Evolutionary conservation across 2,329 filamentous ascomycete genomes (phyloP).

Genomic region (Hypoxylon rubiginosum): DNA sequence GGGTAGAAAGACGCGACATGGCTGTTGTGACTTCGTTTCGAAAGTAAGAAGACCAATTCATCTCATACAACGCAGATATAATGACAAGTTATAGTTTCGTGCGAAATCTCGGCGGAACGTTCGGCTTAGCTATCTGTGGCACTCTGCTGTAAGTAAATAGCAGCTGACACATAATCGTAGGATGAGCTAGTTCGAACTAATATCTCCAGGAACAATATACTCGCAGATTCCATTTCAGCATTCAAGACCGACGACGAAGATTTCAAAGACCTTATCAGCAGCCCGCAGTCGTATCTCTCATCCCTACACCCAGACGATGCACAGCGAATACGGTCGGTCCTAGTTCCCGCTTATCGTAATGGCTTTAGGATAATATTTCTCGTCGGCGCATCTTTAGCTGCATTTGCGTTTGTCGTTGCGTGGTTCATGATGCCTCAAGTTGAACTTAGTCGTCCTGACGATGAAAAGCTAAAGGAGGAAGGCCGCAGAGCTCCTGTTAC

Average conservation of each 20-base stretch:
- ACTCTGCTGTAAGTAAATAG: constrained; percentile 53
- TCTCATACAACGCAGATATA: neutral
- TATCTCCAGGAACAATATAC: constrained; percentile 54
- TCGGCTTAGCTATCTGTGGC: constrained; percentile 57
- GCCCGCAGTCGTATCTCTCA: constrained; percentile 52
- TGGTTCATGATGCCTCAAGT: constrained; percentile 58
- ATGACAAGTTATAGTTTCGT: constrained; percentile 52
- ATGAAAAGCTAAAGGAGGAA: constrained; percentile 49
- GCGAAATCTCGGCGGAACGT: constrained; percentile 56
- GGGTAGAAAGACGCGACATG: constrained; percentile 65
- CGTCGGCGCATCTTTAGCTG: constrained; percentile 54
- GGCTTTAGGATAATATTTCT: constrained; percentile 58
- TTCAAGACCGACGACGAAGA: constrained; percentile 44
- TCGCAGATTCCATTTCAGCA: constrained; percentile 49
- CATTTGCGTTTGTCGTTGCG: constrained; percentile 54
- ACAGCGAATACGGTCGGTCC: constrained; percentile 48
- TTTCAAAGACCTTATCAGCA: constrained; percentile 50
- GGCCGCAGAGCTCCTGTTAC: constrained; percentile 29
- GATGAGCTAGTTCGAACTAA: neutral
- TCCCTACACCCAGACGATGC: constrained; percentile 49
- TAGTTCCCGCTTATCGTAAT: constrained; percentile 55
- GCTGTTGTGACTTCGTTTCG: constrained; percentile 60
- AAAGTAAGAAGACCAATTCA: constrained; percentile 51
- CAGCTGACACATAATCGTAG: neutral
- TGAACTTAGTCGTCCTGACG: constrained; percentile 55